These are phyloP conservation scores for Cladosporium colombiae DNA, from an alignment of 2,329 filamentous ascomycete species.

Conservation along the genomic window DNA sequence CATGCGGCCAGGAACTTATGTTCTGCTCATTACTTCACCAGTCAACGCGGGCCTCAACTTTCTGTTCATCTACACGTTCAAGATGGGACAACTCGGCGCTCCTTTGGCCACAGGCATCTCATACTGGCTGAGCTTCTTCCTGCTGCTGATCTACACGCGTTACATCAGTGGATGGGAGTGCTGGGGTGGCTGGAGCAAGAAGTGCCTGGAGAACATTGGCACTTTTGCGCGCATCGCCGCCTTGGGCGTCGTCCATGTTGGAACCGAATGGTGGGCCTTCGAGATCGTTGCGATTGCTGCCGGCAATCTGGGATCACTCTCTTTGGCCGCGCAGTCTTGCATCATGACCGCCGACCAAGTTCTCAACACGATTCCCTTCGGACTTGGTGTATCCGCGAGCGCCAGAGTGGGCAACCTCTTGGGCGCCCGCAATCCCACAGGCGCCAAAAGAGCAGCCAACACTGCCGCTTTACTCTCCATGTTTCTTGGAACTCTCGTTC, in stretches of 20 bases:
- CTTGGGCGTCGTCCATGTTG: constrained; percentile 78
- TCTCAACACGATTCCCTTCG: constrained; percentile 82
- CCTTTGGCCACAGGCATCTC: constrained; percentile 80
- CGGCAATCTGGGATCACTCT: constrained; percentile 73
- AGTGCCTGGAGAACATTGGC: constrained; percentile 65
- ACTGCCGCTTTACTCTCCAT: constrained; percentile 73
- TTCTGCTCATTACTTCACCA: constrained; percentile 61
- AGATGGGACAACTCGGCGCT: constrained; percentile 73
- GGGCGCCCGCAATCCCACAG: constrained; percentile 64
- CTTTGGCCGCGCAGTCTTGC: constrained; percentile 79
- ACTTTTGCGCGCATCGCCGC: constrained; percentile 74
- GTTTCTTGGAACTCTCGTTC: constrained; percentile 65
- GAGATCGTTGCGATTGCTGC: constrained; percentile 85
- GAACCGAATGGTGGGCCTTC: constrained; percentile 91
- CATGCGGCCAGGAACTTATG: constrained; percentile 65
- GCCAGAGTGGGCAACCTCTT: constrained; percentile 78
- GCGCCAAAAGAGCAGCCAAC: constrained; percentile 72
- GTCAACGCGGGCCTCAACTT: constrained; percentile 61
- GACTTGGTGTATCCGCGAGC: constrained; percentile 78
- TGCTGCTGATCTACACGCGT: constrained; percentile 71
- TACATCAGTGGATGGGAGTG: constrained; percentile 72
- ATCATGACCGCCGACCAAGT: constrained; percentile 85
- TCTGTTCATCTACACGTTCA: constrained; percentile 71
- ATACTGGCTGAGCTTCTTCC: constrained; percentile 81
- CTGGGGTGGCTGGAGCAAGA: constrained; percentile 73